Conservation (phyloP, 208 protist species). For the Eutreptiella sp. region DNA sequence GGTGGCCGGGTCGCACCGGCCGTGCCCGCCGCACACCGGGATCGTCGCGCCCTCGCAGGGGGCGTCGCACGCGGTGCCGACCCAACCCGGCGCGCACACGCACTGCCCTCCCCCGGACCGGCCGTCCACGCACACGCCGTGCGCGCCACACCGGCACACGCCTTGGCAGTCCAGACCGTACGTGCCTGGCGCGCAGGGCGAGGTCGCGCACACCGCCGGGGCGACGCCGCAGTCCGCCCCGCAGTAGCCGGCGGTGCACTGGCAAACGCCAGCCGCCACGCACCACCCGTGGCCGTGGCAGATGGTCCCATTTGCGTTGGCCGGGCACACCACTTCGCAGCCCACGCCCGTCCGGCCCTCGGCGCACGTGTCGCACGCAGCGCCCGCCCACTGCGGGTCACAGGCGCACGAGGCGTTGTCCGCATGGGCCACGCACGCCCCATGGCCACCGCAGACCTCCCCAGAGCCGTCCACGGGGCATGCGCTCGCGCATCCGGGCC, state of each 20-base stretch:
- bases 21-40: no score
- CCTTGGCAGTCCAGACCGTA: neutral
- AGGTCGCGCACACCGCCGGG: neutral
- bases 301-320: neutral
- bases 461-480: neutral
- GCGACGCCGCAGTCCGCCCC: neutral
- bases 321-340: constrained; percentile 4
- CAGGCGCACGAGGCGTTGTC: constrained; percentile 1
- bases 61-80: no score
- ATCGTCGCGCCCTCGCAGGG: no score
- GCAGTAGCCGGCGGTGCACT: constrained; percentile 15
- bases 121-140: no score
- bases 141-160: neutral
- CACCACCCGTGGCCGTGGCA: constrained; percentile 6
- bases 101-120: no score
- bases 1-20: neutral
- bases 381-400: constrained; percentile 12
- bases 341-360: constrained; percentile 18
- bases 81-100: no score
- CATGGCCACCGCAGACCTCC: neutral
- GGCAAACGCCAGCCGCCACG: constrained; percentile 5
- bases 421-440: neutral
- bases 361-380: neutral
- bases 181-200: neutral
- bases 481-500: neutral